These are phyloP conservation scores for Cylindricascospora bacillispora DNA, from an alignment of 1,139 yeast species.

Conservation along the genomic window DNA sequence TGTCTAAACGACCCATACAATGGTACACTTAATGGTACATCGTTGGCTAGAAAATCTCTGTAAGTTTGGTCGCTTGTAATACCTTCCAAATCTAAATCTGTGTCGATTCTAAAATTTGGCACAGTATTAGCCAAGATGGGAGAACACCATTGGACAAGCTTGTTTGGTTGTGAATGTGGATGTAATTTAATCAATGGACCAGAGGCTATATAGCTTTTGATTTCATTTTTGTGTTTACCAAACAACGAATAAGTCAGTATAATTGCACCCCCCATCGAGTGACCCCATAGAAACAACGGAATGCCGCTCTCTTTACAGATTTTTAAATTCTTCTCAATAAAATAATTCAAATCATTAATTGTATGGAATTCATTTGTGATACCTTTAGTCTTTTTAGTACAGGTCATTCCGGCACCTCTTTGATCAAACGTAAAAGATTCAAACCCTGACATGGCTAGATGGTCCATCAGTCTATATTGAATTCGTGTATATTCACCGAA, in stretches of 20 bases:
- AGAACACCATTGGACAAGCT: slow-evolving; percentile 33
- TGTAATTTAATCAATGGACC: slow-evolving; percentile 62
- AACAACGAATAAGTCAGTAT: slow-evolving; percentile 56
- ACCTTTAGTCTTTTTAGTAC: slow-evolving; percentile 48
- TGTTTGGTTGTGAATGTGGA: slow-evolving; percentile 44
- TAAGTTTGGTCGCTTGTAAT: slow-evolving; percentile 44
- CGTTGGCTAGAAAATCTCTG: slow-evolving; percentile 34
- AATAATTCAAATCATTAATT: slow-evolving; percentile 56
- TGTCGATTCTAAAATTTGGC: slow-evolving; percentile 46
- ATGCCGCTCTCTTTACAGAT: slow-evolving; percentile 18
- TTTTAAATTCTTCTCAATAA: slow-evolving; percentile 28
- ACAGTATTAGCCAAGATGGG: slow-evolving; percentile 36
- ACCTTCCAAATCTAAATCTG: slow-evolving; percentile 41
- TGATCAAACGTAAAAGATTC: slow-evolving; percentile 74
- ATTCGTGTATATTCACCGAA: slow-evolving; percentile 53
- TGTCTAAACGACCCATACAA: slow-evolving; percentile 36
- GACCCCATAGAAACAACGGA: slow-evolving; percentile 59
- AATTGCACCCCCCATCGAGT: slow-evolving; percentile 95
- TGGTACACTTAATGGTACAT: slow-evolving; percentile 34
- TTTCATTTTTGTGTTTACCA: slow-evolving; percentile 43
- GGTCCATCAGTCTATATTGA: slow-evolving; percentile 49
- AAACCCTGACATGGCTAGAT: slow-evolving; percentile 47
- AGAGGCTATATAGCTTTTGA: slow-evolving; percentile 45
- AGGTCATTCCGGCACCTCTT: slow-evolving; percentile 78
- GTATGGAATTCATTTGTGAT: slow-evolving; percentile 51